Evolutionary conservation across 768 basidiomycete species (phyloP), one percentile per base, ranked within the genome.

Genomic region (Amanita pallidorosea): DNA sequence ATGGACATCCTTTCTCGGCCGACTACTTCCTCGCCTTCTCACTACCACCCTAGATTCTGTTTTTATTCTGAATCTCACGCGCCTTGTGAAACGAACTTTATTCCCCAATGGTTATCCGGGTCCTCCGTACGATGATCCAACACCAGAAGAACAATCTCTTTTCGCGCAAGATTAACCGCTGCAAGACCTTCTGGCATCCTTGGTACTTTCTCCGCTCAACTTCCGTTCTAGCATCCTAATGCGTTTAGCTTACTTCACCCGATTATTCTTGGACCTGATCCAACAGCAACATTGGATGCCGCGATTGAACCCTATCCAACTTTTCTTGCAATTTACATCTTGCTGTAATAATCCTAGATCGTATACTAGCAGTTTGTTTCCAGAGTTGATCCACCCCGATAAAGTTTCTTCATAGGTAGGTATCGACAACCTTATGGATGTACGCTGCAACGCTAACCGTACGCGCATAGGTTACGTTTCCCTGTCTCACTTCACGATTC

Each of bases 81-180:
- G 78, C 34, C 60, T 73, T 4, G 67, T 80, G 12, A 89, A 88
- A 58, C 74, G 74, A 7, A 75, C 83, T 7, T 71, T 98, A 23
- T 98, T 95, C 61, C 94, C 95, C 3, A 81, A 82, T 54, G 94
- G 95, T 12, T 90, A 89, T 66, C 92, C 91, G 1, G 87, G 77
- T 0, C 79, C 82, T 0, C 65, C 81, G 1, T 80, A 85, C 1
- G 68, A 76, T 1, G 88, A 89, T 40, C 94, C 93, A 15, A 80
- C 83, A 0, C 68, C 69, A 1, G 88, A 88, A 56, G 91, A 94
- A 63, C 85, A 89, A 56, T 67, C 69, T 2, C 73, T 68, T 31
- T 90, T 45, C 74, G 78, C 27, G 69, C 70, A 11, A 63, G 61
- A 23, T 63, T 77, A 25, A 53, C 70, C 18, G 61, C 63, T 2